A percentile compares a stretch with the other conserved stretches of the same genome.
Conservation (phyloP, 768 basidiomycete genomes). For the Boletus vermiculosoides region DNA sequence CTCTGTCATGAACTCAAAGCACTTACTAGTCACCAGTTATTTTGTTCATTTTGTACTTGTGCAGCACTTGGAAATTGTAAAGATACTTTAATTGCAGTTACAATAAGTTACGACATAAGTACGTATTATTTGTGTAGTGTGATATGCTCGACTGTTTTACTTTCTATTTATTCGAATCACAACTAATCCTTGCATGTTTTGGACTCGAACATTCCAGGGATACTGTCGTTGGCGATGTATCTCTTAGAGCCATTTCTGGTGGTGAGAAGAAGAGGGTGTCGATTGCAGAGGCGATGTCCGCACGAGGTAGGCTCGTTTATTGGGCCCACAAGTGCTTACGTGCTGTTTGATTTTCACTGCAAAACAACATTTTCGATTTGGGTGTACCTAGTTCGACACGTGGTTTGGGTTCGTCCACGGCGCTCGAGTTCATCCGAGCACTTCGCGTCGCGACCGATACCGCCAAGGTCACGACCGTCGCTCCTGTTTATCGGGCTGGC, state of each 20-base stretch:
- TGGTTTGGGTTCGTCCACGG: slow-evolving; percentile 67
- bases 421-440: slow-evolving; percentile 67
- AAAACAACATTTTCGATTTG: not conserved
- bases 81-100: no score
- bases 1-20: no score
- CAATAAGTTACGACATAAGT: no score
- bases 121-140: no score
- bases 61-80: no score
- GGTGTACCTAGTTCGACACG: slow-evolving; percentile 52
- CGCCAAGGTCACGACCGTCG: slow-evolving; percentile 56
- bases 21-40: no score
- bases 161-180: not conserved
- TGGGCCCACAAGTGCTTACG: slow-evolving; percentile 88
- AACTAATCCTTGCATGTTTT: slow-evolving; percentile 36
- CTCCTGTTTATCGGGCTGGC: slow-evolving; percentile 85
- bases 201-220: slow-evolving; percentile 71
- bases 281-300: slow-evolving; percentile 69
- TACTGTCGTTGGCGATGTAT: slow-evolving; percentile 76
- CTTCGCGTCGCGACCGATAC: slow-evolving; percentile 64
- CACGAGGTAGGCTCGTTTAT: slow-evolving; percentile 53
- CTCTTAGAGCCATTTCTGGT: slow-evolving; percentile 68
- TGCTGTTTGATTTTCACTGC: not conserved
- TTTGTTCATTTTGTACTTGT: no score
- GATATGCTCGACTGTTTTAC: not conserved
- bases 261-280: slow-evolving; percentile 83